Percentiles rank a stretch among this genome's conserved stretches.
phyloP scores from a whole-genome alignment of 495 filamentous ascomycete genomes.

The Aspergillus taichungensis region DNA sequence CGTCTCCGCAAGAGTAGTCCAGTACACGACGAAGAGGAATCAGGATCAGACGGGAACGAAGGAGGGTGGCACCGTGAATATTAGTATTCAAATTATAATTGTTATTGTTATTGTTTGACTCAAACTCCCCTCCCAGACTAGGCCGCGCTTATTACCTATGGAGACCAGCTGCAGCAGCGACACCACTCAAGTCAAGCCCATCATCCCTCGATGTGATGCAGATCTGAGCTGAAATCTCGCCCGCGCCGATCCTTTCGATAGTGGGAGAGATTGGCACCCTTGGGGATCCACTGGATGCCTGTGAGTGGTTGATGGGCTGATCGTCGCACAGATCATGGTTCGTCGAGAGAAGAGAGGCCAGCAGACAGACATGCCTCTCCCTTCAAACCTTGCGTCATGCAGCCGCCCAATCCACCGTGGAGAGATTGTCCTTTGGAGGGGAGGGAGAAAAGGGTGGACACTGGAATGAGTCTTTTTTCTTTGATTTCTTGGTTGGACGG shows the following conservation, averaged over 20 bases:
- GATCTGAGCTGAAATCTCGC: no score
- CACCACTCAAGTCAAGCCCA: no score
- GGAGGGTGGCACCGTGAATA: not conserved
- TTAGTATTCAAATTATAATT: no score
- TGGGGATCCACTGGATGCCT: constrained; percentile 2
- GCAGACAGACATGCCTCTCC: no score
- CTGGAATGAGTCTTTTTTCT: no score
- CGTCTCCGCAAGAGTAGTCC: not conserved
- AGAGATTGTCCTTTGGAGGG: constrained; percentile 2
- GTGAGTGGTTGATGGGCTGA: constrained; percentile 9
- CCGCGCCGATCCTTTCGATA: constrained; percentile 4
- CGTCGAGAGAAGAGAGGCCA: constrained; percentile 8
- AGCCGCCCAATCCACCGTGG: constrained; percentile 4
- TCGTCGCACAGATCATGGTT: constrained; percentile 22
- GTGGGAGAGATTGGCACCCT: constrained; percentile 1
- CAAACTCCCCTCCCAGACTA: no score
- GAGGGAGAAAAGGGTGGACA: no score
- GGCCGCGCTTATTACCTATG: no score
- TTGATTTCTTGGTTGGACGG: no score
- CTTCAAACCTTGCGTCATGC: constrained; percentile 4
- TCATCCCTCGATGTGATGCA: no score
- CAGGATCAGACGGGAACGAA: not conserved
- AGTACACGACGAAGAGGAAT: not conserved
- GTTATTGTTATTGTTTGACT: no score
- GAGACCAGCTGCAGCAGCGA: constrained; percentile 2